phyloP scores from a whole-genome alignment of 2,329 filamentous ascomycete species.

The Colletotrichum sp. region DNA sequence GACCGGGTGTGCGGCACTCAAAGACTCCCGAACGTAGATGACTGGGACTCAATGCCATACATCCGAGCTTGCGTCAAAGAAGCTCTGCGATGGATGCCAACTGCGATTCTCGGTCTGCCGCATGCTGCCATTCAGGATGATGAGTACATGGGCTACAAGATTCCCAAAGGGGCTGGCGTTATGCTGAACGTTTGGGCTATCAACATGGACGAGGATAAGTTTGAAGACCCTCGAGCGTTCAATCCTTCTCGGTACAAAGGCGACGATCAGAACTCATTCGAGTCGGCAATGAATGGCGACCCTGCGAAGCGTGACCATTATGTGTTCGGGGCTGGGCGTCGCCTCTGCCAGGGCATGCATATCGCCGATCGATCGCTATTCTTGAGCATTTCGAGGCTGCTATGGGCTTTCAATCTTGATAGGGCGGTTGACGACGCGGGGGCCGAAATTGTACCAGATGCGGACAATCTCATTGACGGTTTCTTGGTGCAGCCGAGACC shows the following conservation, averaged over 20 bases:
- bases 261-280: conserved; percentile 22
- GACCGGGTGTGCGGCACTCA: conserved; percentile 45
- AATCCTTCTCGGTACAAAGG: conserved; percentile 43
- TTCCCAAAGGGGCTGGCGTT: conserved; percentile 11
- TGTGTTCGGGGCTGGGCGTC: conserved; percentile 30
- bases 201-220: conserved; percentile 48
- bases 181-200: conserved; percentile 41
- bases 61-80: conserved; percentile 53
- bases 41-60: conserved; percentile 50
- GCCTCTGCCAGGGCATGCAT: conserved; percentile 41
- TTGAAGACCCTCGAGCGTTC: conserved; percentile 45
- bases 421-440: conserved; percentile 15
- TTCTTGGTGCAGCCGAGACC: neutral
- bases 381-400: conserved; percentile 48
- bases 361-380: conserved; percentile 55
- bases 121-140: conserved; percentile 36
- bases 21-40: conserved; percentile 46
- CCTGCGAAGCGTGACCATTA: conserved; percentile 38
- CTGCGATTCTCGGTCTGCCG: conserved; percentile 37
- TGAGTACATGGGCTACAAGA: conserved; percentile 17
- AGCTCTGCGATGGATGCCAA: conserved; percentile 50
- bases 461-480: conserved; percentile 17
- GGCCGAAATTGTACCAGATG: conserved; percentile 38
- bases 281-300: conserved; percentile 30
- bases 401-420: conserved; percentile 58